Conservation (phyloP, 441 rosid genomes). For the Pelargonium cotyledonis region DNA sequence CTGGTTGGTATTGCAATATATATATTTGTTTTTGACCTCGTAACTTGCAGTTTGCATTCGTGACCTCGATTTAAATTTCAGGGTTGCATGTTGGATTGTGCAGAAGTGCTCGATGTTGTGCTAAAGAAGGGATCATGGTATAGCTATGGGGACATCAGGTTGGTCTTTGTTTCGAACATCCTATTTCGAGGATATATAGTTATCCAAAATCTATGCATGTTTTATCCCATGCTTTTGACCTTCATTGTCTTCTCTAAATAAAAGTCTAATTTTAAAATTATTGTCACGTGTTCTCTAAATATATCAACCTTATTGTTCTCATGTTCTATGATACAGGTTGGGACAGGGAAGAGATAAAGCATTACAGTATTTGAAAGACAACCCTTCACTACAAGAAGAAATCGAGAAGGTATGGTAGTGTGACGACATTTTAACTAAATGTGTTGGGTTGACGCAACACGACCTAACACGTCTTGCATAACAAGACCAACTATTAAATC, state of each 20-base stretch:
- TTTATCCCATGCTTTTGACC: too few species aligned
- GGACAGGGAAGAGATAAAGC: conserved; percentile 96
- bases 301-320: conserved; percentile 3
- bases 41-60: conserved; percentile 9
- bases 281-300: too few species aligned
- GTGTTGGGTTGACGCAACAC: too few species aligned
- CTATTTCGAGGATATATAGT: too few species aligned
- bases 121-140: conserved; percentile 94
- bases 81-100: conserved; percentile 91
- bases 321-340: conserved; percentile 38
- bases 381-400: conserved; percentile 52
- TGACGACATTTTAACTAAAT: too few species aligned
- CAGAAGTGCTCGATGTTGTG: conserved; percentile 75
- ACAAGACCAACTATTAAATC: too few species aligned
- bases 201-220: too few species aligned
- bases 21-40: conserved; percentile 12
- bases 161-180: conserved; percentile 6
- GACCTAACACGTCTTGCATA: too few species aligned
- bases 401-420: conserved; percentile 58
- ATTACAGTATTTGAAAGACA: conserved; percentile 67
- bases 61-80: conserved; percentile 31
- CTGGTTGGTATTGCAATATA: conserved; percentile 49
- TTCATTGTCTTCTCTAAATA: too few species aligned
- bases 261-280: too few species aligned
- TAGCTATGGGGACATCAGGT: conserved; percentile 88